These are phyloP conservation scores for Chalara sp. DNA, from an alignment of 2,329 filamentous ascomycete genomes.

Conservation along the genomic window DNA sequence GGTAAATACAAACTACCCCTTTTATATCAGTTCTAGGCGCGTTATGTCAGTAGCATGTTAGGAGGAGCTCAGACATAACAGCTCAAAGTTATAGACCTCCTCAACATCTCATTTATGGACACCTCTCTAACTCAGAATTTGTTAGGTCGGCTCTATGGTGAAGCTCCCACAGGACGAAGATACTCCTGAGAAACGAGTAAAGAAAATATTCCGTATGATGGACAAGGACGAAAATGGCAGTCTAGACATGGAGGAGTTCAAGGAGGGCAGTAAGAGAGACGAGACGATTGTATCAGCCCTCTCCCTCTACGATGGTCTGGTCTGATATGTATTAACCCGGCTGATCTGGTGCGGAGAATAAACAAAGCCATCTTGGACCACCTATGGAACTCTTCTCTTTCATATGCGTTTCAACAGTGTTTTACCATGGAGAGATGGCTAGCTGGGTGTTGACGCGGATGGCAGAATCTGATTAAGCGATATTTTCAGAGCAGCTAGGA, in stretches of 20 bases:
- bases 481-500: too few relatives aligned
- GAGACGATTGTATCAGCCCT: slow-evolving; percentile 97
- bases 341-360: too few relatives aligned
- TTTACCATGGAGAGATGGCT: too few relatives aligned
- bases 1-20: slow-evolving; percentile 45
- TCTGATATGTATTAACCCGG: slow-evolving; percentile 42
- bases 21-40: background rate
- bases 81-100: too few relatives aligned
- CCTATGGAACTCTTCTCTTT: too few relatives aligned
- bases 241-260: slow-evolving; percentile 96
- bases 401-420: too few relatives aligned
- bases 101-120: background rate
- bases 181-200: slow-evolving; percentile 95
- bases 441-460: too few relatives aligned
- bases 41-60: too few relatives aligned
- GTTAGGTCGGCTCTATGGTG: slow-evolving; percentile 96
- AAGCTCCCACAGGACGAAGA: slow-evolving; percentile 98
- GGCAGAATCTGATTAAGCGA: too few relatives aligned
- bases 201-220: slow-evolving; percentile 99
- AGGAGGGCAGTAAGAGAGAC: slow-evolving; percentile 97
- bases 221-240: slow-evolving; percentile 99
- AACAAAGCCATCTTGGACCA: too few relatives aligned
- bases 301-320: slow-evolving; percentile 91
- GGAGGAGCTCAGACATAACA: too few relatives aligned
- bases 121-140: slow-evolving; percentile 2